Evolutionary conservation across 306 rosid species (phyloP).

Genomic region (Medicago ruthenica): DNA sequence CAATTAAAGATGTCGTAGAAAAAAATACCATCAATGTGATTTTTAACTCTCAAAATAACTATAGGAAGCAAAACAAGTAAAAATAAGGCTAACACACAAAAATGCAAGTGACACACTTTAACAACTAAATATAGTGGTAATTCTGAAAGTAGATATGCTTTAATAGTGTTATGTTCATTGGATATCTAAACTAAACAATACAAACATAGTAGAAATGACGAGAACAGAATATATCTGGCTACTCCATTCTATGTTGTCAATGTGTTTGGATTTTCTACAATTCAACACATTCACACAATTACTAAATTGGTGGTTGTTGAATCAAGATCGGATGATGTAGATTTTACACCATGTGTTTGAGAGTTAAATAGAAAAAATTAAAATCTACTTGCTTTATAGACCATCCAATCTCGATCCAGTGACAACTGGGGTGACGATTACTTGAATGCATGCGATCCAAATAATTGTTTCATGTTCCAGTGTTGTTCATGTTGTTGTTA

Average conservation of each 20-base stretch:
- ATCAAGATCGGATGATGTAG: background rate
- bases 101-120: background rate
- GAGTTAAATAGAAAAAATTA: background rate
- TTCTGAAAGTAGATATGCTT: background rate
- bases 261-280: background rate
- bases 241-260: background rate
- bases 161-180: background rate
- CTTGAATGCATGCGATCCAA: too few species aligned
- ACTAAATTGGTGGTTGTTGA: background rate
- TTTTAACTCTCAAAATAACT: background rate
- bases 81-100: slow-evolving; percentile 10
- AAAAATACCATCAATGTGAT: background rate
- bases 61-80: background rate
- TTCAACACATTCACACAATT: background rate
- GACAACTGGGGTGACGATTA: too few species aligned
- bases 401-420: too few species aligned
- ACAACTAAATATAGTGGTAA: slow-evolving; percentile 9
- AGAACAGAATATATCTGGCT: background rate
- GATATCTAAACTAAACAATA: background rate
- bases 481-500: too few species aligned
- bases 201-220: background rate
- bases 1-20: background rate
- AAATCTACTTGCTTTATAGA: background rate
- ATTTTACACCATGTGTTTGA: background rate
- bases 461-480: too few species aligned